Base-by-base conservation (phyloP, 306 rosid genomes). In the Begonia loranthoides region DNA sequence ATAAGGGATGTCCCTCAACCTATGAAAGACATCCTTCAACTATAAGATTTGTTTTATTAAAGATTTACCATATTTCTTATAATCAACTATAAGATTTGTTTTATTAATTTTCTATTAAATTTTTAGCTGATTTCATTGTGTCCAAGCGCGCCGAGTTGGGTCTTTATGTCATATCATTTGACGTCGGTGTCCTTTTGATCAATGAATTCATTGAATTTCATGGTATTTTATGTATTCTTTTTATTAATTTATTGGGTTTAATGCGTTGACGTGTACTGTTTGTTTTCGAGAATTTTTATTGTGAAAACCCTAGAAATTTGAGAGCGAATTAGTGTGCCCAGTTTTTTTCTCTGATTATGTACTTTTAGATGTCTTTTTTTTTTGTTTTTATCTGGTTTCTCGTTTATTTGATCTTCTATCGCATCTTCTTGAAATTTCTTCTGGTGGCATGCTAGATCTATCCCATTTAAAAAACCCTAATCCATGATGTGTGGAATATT, bases 301-400 rank as follows among this genome's bases (percentile, higher is more conserved):
- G 55, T 36, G 19, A 36, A 58, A 59, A 49, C 63, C 63, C 63
- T 59, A 59, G 47, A n/a, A 59, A 17, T 59, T 28, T 0, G 4
- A 4, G 36, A 28, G 40, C n/a, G 48, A 28, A 33, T 49, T 45
- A 40, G 22, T n/a, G 13, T 36, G 51, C 11, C 28, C 41, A 45
- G n/a, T 21, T 14, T 8, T 34, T 10, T 59, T 34, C 52, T 15
- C 55, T 39, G 55, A 44, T 38, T 12, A 36, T 17, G 38, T 13
- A 9, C 19, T 36, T 17, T 59, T 43, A 16, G 63, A 49, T 19
- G 55, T 19, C 2, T 58, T 41, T 38, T 36, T 59, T n/a, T n/a
- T n/a, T n/a, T n/a, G n/a, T n/a, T n/a, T 49, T 49, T 21, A 34
- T 5, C 7, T 28, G 36, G 36, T 5, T 28, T 28, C 9, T 28